Evolutionary conservation across 2,329 filamentous ascomycete species (phyloP).

Genomic region (Plenodomus biglobosus): DNA sequence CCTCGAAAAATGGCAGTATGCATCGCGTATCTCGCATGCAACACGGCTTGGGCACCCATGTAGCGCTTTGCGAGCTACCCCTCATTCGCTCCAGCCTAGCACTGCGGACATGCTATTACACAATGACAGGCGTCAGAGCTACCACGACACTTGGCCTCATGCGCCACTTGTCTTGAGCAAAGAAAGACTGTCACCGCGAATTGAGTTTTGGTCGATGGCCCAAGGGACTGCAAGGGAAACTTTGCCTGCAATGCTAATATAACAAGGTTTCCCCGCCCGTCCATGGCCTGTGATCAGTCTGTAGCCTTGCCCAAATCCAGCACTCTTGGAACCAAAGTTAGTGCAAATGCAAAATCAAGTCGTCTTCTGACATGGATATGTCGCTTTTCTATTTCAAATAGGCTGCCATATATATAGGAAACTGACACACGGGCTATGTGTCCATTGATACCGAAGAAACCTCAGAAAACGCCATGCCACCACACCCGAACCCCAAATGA

Average conservation of each 20-base stretch:
- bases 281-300: too few species aligned
- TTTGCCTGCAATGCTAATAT: too few species aligned
- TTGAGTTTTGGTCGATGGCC: conserved; percentile 7
- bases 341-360: too few species aligned
- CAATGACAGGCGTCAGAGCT: too few species aligned
- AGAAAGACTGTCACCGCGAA: not conserved
- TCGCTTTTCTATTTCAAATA: not conserved
- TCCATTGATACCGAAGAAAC: not conserved
- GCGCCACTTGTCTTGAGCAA: conserved; percentile 2
- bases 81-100: not conserved
- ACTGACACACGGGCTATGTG: not conserved
- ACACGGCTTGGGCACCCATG: not conserved
- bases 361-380: too few species aligned
- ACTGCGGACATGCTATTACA: too few species aligned
- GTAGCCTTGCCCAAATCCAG: too few species aligned
- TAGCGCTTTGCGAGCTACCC: not conserved
- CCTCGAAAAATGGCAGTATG: too few species aligned
- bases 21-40: not conserved
- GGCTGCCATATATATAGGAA: not conserved
- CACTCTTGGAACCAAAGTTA: too few species aligned
- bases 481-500: not conserved
- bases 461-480: not conserved
- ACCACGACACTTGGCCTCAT: conserved; percentile 8
- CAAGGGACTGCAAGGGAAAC: too few species aligned
- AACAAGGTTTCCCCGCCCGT: too few species aligned